phyloP scores from a whole-genome alignment of 768 basidiomycete species.

The Punctularia strigosozonata region DNA sequence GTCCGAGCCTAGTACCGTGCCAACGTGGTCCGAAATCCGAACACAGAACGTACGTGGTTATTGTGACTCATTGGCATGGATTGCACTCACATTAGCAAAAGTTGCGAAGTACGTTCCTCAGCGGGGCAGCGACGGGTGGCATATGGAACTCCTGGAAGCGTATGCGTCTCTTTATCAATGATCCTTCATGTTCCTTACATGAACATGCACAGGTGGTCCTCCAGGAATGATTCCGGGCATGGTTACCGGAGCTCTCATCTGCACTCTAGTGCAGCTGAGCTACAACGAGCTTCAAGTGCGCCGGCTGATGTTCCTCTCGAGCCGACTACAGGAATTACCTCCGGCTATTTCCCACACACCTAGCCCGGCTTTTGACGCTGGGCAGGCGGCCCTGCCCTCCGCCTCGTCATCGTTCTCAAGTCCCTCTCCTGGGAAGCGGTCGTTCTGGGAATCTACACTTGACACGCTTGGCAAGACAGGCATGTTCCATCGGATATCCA shows the following conservation, averaged over 20 bases:
- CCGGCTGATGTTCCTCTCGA: conserved; percentile 46
- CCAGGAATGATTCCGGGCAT: conserved; percentile 46
- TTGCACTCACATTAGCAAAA: too few relatives aligned
- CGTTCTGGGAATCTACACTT: background rate
- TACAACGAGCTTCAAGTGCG: conserved; percentile 58
- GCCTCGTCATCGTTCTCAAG: background rate
- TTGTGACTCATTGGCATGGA: too few relatives aligned
- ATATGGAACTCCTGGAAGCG: conserved; percentile 46
- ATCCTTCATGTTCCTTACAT: background rate
- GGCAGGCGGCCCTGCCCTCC: background rate
- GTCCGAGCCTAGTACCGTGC: too few relatives aligned
- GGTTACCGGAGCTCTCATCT: conserved; percentile 43
- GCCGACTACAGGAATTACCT: conserved; percentile 13
- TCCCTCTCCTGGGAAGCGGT: background rate
- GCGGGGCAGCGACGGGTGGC: conserved; percentile 61
- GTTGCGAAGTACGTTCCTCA: conserved; percentile 55
- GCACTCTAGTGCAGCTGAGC: conserved; percentile 50
- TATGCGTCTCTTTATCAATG: conserved; percentile 28
- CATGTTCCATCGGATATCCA: conserved; percentile 39
- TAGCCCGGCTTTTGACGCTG: background rate
- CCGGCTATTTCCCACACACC: background rate
- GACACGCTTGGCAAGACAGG: conserved; percentile 6
- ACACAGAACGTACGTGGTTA: too few relatives aligned
- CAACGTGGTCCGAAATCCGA: too few relatives aligned
- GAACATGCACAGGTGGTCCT: conserved; percentile 41